Evolutionary conservation across 768 basidiomycete species (phyloP).

Genomic region (Mycena belliarum): DNA sequence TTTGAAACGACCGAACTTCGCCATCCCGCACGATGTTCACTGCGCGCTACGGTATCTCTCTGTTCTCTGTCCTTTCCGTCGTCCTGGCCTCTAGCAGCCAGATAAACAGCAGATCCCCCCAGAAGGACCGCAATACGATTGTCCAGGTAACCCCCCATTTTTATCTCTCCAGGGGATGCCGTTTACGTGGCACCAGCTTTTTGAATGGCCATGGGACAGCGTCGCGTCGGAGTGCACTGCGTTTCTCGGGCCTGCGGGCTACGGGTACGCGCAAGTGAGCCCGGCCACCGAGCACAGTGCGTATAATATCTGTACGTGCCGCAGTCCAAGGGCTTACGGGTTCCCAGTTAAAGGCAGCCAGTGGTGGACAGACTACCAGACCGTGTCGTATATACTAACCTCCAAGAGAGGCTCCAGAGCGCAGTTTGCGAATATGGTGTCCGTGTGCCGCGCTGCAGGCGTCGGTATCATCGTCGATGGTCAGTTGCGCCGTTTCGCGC

Average conservation of each 20-base stretch:
- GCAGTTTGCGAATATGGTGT: slow-evolving; percentile 35
- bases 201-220: slow-evolving; percentile 44
- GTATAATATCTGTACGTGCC: background rate
- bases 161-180: too few relatives aligned
- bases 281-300: slow-evolving; percentile 39
- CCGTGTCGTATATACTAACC: slow-evolving; percentile 44
- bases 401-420: slow-evolving; percentile 42
- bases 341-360: background rate
- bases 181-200: slow-evolving; percentile 33
- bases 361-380: slow-evolving; percentile 56
- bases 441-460: slow-evolving; percentile 29
- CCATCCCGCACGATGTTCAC: background rate
- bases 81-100: background rate
- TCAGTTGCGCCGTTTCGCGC: background rate
- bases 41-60: background rate
- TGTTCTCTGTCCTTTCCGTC: background rate
- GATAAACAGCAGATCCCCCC: background rate
- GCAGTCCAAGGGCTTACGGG: background rate
- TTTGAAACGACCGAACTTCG: background rate
- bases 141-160: background rate
- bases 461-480: slow-evolving; percentile 34
- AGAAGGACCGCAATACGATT: slow-evolving; percentile 1
- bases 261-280: slow-evolving; percentile 43
- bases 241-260: slow-evolving; percentile 46
- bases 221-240: slow-evolving; percentile 44